Evolutionary conservation across 2,329 filamentous ascomycete species (phyloP).

Genomic region (Pyrenophora tritici-repentis): DNA sequence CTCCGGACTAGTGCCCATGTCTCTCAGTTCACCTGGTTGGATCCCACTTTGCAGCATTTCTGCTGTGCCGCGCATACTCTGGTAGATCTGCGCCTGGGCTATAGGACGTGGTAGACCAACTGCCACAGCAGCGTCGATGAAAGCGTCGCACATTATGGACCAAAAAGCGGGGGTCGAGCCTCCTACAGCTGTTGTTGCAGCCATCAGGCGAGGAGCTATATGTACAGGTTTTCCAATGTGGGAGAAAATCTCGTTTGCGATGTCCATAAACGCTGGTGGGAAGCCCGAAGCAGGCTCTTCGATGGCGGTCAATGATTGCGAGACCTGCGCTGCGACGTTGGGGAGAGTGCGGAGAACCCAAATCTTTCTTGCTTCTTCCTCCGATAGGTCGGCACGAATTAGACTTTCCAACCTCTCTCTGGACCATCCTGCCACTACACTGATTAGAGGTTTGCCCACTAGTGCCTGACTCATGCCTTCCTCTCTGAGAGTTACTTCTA

Average conservation of each 20-base stretch:
- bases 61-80: conserved; percentile 39
- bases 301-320: conserved; percentile 49
- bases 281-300: conserved; percentile 29
- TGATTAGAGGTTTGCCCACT: conserved; percentile 56
- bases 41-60: conserved; percentile 39
- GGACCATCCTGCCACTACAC: conserved; percentile 58
- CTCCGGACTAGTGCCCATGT: conserved; percentile 38
- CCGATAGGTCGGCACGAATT: background rate
- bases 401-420: conserved; percentile 23
- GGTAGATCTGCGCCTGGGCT: conserved; percentile 39
- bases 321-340: conserved; percentile 53
- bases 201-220: conserved; percentile 31
- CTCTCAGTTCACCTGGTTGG: conserved; percentile 33
- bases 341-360: conserved; percentile 52
- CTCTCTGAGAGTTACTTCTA: conserved; percentile 47
- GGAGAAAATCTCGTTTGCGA: conserved; percentile 30
- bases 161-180: conserved; percentile 42
- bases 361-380: conserved; percentile 28
- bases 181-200: conserved; percentile 35
- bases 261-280: conserved; percentile 18
- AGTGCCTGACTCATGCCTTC: conserved; percentile 49
- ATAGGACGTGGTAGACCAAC: conserved; percentile 30
- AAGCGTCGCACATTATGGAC: conserved; percentile 38
- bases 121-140: conserved; percentile 40
- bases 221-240: conserved; percentile 30